Evolutionary conservation across 805 yeast genomes (phyloP).

Genomic region (Ogataea minuta): DNA sequence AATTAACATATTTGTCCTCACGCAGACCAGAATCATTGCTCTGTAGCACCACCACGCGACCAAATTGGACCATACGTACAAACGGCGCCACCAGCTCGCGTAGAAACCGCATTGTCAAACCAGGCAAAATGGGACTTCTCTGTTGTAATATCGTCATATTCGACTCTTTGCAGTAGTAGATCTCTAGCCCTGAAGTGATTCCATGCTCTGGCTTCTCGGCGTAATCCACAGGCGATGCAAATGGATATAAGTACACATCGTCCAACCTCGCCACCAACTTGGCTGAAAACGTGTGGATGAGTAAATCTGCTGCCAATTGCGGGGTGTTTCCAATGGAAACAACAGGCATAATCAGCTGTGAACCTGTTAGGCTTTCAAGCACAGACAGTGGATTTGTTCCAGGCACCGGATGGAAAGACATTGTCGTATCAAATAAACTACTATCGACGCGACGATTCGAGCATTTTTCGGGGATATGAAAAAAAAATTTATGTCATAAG

Average conservation of each 20-base stretch:
- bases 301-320: constrained; percentile 72
- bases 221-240: constrained; percentile 75
- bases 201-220: constrained; percentile 28
- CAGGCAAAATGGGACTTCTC: constrained; percentile 80
- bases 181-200: constrained; percentile 56
- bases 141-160: constrained; percentile 68
- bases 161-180: constrained; percentile 44
- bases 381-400: constrained; percentile 24
- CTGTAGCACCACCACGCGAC: constrained; percentile 55
- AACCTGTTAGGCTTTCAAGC: constrained; percentile 25
- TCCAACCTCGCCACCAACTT: constrained; percentile 55
- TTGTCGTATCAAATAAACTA: constrained; percentile 3
- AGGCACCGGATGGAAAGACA: constrained; percentile 29
- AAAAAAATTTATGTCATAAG: constrained; percentile 4
- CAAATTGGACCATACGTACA: constrained; percentile 39
- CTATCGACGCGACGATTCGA: constrained; percentile 13
- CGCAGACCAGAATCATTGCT: constrained; percentile 67
- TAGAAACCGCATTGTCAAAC: constrained; percentile 50
- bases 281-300: constrained; percentile 60
- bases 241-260: constrained; percentile 68
- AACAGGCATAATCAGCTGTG: constrained; percentile 67
- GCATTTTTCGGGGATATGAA: constrained; percentile 11
- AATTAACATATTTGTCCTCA: constrained; percentile 16
- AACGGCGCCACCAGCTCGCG: constrained; percentile 50
- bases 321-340: constrained; percentile 90